A percentile compares a stretch with the other conserved stretches of the same genome.
Evolutionary conservation across 495 filamentous ascomycete species (phyloP).

Genomic region (Gamarada debralockiae): DNA sequence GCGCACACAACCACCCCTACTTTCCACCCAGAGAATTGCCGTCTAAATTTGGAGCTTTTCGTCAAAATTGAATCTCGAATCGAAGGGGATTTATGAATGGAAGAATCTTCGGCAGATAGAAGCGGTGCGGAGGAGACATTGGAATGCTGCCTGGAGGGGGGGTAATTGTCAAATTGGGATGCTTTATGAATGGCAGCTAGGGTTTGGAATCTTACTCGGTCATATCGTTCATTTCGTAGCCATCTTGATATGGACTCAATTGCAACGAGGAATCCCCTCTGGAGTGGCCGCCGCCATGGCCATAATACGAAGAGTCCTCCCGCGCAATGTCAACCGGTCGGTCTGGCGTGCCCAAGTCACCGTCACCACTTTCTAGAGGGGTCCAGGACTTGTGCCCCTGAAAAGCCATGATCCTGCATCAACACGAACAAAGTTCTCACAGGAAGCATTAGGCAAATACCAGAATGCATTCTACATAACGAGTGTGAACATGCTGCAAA

Average conservation of each 20-base stretch:
- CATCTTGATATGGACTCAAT: neutral
- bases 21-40: conserved; percentile 14
- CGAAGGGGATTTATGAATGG: neutral
- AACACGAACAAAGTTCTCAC: too few species aligned
- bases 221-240: neutral
- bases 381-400: conserved; percentile 1
- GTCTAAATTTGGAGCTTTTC: neutral
- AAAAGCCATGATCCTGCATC: neutral
- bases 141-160: conserved; percentile 1
- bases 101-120: neutral
- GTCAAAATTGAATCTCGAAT: neutral
- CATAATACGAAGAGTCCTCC: neutral
- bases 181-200: neutral
- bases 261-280: neutral
- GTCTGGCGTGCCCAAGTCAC: neutral
- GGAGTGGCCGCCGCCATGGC: neutral
- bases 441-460: too few species aligned
- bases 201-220: too few species aligned
- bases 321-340: neutral
- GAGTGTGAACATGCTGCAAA: too few species aligned
- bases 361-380: neutral
- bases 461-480: too few species aligned
- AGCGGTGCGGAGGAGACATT: conserved; percentile 6
- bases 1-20: conserved; percentile 12
- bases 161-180: neutral